These are phyloP conservation scores for Musa balbisiana DNA, from an alignment of 202 grass and related monocot genomes.

Conservation along the genomic window DNA sequence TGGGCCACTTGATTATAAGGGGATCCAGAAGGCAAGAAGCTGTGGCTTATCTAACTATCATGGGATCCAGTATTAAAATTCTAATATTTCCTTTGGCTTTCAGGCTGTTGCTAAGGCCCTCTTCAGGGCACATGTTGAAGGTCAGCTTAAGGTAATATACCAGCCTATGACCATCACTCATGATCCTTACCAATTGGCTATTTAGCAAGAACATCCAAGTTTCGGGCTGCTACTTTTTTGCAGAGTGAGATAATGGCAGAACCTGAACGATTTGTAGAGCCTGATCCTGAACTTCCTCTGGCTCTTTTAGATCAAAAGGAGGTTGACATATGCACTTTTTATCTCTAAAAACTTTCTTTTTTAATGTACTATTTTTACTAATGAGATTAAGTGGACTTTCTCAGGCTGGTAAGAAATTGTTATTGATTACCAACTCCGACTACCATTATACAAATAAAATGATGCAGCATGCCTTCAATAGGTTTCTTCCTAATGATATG, in stretches of 20 bases:
- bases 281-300: constrained; percentile 91
- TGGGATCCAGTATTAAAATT: constrained; percentile 20
- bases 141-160: constrained; percentile 74
- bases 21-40: constrained; percentile 65
- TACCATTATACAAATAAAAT: constrained; percentile 97
- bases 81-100: constrained; percentile 20
- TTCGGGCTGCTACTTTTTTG: constrained; percentile 31
- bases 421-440: constrained; percentile 97
- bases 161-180: constrained; percentile 15
- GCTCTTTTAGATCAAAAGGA: constrained; percentile 99
- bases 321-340: constrained; percentile 38
- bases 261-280: constrained; percentile 96
- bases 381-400: constrained; percentile 14
- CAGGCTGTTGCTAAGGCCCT: constrained; percentile 87
- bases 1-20: constrained; percentile 84
- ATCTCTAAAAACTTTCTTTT: neutral
- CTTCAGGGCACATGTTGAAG: constrained; percentile 98
- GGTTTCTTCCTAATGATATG: constrained; percentile 95
- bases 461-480: constrained; percentile 95
- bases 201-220: constrained; percentile 27
- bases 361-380: constrained; percentile 9
- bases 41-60: constrained; percentile 14
- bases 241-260: constrained; percentile 97
- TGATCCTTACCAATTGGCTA: constrained; percentile 21
- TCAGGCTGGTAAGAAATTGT: constrained; percentile 83